phyloP scores from a whole-genome alignment of 2,329 filamentous ascomycete species.

The Hymenoscyphus fructigenus region DNA sequence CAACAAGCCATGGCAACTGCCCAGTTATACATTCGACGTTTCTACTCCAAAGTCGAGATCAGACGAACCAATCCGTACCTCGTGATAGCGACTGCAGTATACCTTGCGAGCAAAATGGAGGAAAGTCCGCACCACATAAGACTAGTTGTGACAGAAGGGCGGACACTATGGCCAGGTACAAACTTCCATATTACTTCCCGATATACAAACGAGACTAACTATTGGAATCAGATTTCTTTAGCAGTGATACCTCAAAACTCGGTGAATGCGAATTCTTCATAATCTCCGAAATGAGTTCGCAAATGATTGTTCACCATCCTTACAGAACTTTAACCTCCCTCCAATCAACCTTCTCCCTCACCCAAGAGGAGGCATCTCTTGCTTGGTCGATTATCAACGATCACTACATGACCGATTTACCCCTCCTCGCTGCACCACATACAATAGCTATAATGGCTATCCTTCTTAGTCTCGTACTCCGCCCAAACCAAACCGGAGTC shows the following conservation, averaged over 20 bases:
- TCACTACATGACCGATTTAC: constrained; percentile 69
- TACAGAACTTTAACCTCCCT: constrained; percentile 66
- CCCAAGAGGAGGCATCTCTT: constrained; percentile 61
- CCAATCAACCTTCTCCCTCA: constrained; percentile 58
- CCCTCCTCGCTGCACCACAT: constrained; percentile 66
- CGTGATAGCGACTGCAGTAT: constrained; percentile 88
- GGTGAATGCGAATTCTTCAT: constrained; percentile 75
- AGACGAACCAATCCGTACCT: constrained; percentile 91
- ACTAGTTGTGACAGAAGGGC: constrained; percentile 81
- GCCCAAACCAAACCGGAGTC: constrained; percentile 51
- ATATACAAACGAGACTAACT: constrained; percentile 16
- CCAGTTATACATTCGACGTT: constrained; percentile 90
- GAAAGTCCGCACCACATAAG: constrained; percentile 96
- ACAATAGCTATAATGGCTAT: constrained; percentile 69
- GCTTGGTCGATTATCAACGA: constrained; percentile 74
- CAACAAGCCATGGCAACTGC: constrained; percentile 94
- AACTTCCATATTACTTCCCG: constrained; percentile 15
- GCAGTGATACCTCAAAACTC: constrained; percentile 64
- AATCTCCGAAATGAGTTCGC: constrained; percentile 72
- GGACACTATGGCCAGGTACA: constrained; percentile 74
- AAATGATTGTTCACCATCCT: constrained; percentile 71
- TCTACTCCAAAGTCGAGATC: constrained; percentile 89
- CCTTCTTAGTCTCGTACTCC: constrained; percentile 66
- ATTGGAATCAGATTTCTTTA: constrained; percentile 53
- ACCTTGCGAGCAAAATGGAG: constrained; percentile 97